These are phyloP conservation scores for Scheffersomyces cryptocercus DNA, from an alignment of 1,139 yeast species.

Conservation along the genomic window DNA sequence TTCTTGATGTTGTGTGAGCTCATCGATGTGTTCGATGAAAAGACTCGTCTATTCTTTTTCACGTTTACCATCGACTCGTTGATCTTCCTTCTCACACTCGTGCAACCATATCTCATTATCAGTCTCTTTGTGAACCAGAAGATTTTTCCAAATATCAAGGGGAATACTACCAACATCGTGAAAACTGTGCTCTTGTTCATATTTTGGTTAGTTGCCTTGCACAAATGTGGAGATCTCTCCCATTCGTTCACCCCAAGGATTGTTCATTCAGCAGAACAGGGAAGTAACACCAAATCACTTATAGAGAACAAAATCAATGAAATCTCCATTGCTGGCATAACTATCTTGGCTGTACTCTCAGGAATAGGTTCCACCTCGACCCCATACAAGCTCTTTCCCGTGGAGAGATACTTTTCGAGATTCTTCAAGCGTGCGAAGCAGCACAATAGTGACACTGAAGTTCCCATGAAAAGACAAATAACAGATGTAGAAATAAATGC, in stretches of 20 bases:
- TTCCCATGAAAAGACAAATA: slow-evolving; percentile 4
- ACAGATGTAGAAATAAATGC: slow-evolving; percentile 28
- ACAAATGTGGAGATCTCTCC: slow-evolving; percentile 38
- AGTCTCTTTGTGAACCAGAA: slow-evolving; percentile 31
- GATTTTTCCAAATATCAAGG: slow-evolving; percentile 20
- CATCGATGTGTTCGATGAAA: slow-evolving; percentile 22
- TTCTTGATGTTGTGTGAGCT: slow-evolving; percentile 43
- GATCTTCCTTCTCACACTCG: slow-evolving; percentile 30
- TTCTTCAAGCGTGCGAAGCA: slow-evolving; percentile 1
- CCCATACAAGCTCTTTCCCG: slow-evolving; percentile 33
- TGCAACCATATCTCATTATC: slow-evolving; percentile 37
- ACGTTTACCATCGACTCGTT: slow-evolving; percentile 33
- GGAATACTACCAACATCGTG: slow-evolving; percentile 7
- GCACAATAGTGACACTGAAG: background rate
- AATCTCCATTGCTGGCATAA: slow-evolving; percentile 69
- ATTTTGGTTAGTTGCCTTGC: slow-evolving; percentile 36
- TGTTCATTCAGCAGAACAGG: slow-evolving; percentile 7
- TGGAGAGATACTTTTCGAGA: slow-evolving; percentile 8
- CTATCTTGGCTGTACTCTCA: slow-evolving; percentile 67
- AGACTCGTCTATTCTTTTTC: slow-evolving; percentile 27
- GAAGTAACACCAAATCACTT: slow-evolving; percentile 23
- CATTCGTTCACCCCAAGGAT: slow-evolving; percentile 23
- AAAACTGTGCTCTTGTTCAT: slow-evolving; percentile 16
- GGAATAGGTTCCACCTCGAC: slow-evolving; percentile 80
- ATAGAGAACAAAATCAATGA: slow-evolving; percentile 53